These are phyloP conservation scores for Aquilaria agallochum DNA, from an alignment of 441 rosid genomes.

Conservation along the genomic window DNA sequence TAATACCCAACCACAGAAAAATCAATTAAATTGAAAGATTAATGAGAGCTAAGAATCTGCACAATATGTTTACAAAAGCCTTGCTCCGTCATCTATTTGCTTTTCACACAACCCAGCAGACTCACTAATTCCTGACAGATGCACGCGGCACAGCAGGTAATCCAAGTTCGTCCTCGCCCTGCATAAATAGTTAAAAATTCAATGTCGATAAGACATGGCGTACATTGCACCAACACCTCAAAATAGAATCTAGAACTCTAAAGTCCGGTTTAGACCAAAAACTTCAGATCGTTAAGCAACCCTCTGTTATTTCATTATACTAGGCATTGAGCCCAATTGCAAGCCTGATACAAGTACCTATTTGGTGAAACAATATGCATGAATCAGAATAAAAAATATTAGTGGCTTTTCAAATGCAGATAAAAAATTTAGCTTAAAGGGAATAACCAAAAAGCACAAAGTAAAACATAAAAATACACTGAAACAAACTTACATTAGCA, in stretches of 20 bases:
- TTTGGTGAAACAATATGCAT: too few relatives aligned
- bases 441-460: not conserved
- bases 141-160: slow-evolving; percentile 88
- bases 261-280: not conserved
- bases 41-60: slow-evolving; percentile 16
- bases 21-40: slow-evolving; percentile 11
- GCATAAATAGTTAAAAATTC: slow-evolving; percentile 5
- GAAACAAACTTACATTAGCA: slow-evolving; percentile 45
- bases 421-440: not conserved
- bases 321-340: too few relatives aligned
- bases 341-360: too few relatives aligned
- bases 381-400: not conserved
- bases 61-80: slow-evolving; percentile 25
- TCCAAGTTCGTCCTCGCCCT: slow-evolving; percentile 88
- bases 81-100: slow-evolving; percentile 8
- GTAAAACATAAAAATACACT: not conserved
- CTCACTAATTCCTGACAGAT: slow-evolving; percentile 58
- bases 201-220: not conserved
- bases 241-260: not conserved
- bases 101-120: slow-evolving; percentile 11
- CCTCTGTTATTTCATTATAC: too few relatives aligned
- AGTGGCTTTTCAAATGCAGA: not conserved
- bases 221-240: too few relatives aligned
- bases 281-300: not conserved
- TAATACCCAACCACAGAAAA: slow-evolving; percentile 9